Base-by-base conservation (phyloP, 2,329 filamentous ascomycete genomes). In the Cladosporium austrohemisphaericum region DNA sequence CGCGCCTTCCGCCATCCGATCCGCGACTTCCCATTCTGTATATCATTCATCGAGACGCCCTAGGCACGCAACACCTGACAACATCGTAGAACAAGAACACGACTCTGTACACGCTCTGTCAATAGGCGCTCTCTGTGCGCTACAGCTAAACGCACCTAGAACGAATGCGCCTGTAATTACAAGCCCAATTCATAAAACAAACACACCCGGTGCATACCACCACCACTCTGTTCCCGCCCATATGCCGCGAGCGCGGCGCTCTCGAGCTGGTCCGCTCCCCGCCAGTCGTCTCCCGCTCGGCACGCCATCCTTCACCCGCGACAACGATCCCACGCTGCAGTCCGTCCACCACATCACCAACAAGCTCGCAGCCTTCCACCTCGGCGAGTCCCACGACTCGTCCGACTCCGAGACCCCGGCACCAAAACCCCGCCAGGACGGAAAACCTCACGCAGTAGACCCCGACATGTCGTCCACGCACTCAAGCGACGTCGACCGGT, bases 191-290 rank as follows among this genome's bases (percentile, higher is more conserved):
- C n/a, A n/a, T n/a, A n/a, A n/a, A n/a, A n/a, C n/a, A n/a, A n/a
- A n/a, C n/a, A n/a, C n/a, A n/a, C n/a, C n/a, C n/a, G n/a, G n/a
- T n/a, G n/a, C n/a, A n/a, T n/a, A n/a, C n/a, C n/a, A n/a, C 25
- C 25, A 37, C 35, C 35, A 35, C 32, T n/a, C n/a, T n/a, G n/a
- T n/a, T n/a, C n/a, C 19, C 23, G 19, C 10, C n/a, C 11, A 14
- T 22, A 44, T 44, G 41, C 41, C 41, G 19, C 41, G 41, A 22
- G 22, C 41, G 31, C n/a, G n/a, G n/a, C n/a, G n/a, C n/a, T n/a
- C n/a, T n/a, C n/a, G n/a, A n/a, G 43, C 31, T 29, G 43, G 31
- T 19, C 37, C 43, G 10, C 11, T 46, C n/a, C 14, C 32, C 13
- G 23, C 43, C 14, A 36, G 32, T 18, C 35, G 35, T 7, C 43